phyloP scores from a whole-genome alignment of 331 rosid genomes.

The Cydonia oblonga region DNA sequence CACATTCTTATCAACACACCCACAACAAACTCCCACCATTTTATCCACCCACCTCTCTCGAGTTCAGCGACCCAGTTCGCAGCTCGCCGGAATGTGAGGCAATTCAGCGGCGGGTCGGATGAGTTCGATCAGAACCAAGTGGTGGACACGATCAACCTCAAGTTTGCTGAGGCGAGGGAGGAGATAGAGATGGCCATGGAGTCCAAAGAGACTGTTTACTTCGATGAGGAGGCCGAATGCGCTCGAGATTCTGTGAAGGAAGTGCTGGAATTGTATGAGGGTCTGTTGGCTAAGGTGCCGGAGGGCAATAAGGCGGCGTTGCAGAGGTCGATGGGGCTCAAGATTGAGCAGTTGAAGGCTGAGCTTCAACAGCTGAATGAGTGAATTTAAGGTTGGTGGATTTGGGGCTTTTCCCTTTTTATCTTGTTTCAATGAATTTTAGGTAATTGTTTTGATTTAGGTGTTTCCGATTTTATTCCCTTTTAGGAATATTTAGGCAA shows the following conservation, averaged over 20 bases:
- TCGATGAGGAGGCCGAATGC: slow-evolving; percentile 87
- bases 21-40: slow-evolving; percentile 18
- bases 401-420: background rate
- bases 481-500: background rate
- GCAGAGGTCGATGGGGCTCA: slow-evolving; percentile 82
- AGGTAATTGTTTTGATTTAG: background rate
- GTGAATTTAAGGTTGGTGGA: slow-evolving; percentile 37
- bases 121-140: slow-evolving; percentile 46
- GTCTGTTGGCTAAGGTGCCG: slow-evolving; percentile 43
- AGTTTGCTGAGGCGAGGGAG: slow-evolving; percentile 88
- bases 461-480: background rate
- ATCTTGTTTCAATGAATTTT: background rate
- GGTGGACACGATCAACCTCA: slow-evolving; percentile 83
- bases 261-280: slow-evolving; percentile 46
- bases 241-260: slow-evolving; percentile 70
- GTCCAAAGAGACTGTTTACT: slow-evolving; percentile 86
- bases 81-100: slow-evolving; percentile 9
- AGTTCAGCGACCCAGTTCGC: slow-evolving; percentile 13
- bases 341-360: slow-evolving; percentile 87
- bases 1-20: background rate
- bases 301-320: slow-evolving; percentile 48
- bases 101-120: slow-evolving; percentile 26
- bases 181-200: slow-evolving; percentile 93
- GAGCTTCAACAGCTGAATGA: slow-evolving; percentile 73
- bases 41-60: background rate